phyloP scores from a whole-genome alignment of 2,329 filamentous ascomycete species.

The Colletotrichum sp. region DNA sequence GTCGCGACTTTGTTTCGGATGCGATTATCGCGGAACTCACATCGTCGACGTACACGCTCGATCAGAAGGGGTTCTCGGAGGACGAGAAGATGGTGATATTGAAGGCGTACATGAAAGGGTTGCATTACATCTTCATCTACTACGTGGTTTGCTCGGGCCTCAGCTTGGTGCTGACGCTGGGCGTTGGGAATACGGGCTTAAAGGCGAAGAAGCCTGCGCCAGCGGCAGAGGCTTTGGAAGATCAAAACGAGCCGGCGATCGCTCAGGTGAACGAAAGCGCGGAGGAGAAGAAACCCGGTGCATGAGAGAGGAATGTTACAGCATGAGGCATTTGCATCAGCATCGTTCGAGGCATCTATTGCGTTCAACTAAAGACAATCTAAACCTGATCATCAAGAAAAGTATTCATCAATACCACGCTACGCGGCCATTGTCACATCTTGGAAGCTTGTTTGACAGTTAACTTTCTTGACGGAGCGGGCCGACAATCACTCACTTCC shows the following conservation, averaged over 20 bases:
- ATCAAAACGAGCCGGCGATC: neutral
- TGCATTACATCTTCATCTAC: constrained; percentile 32
- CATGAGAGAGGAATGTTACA: neutral
- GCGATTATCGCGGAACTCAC: constrained; percentile 26
- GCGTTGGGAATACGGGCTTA: constrained; percentile 26
- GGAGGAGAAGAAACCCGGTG: neutral
- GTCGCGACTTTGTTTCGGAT: constrained; percentile 7
- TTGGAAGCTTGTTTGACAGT: neutral
- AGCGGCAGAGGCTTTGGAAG: neutral
- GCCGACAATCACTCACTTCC: neutral
- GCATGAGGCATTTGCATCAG: neutral
- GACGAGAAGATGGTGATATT: constrained; percentile 24
- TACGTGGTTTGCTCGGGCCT: constrained; percentile 24
- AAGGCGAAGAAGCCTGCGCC: constrained; percentile 18
- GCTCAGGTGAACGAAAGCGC: too few relatives aligned
- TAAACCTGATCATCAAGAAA: neutral
- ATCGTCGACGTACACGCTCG: constrained; percentile 26
- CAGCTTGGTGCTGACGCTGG: constrained; percentile 20
- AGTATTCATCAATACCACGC: neutral
- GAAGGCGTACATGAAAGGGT: constrained; percentile 31
- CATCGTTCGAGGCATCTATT: neutral
- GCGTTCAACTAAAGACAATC: neutral
- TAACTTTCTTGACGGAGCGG: neutral
- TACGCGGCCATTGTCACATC: neutral
- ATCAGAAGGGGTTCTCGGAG: constrained; percentile 19